Evolutionary conservation across 305 asterid species (phyloP).

Genomic region (Fraxinus dipetala): DNA sequence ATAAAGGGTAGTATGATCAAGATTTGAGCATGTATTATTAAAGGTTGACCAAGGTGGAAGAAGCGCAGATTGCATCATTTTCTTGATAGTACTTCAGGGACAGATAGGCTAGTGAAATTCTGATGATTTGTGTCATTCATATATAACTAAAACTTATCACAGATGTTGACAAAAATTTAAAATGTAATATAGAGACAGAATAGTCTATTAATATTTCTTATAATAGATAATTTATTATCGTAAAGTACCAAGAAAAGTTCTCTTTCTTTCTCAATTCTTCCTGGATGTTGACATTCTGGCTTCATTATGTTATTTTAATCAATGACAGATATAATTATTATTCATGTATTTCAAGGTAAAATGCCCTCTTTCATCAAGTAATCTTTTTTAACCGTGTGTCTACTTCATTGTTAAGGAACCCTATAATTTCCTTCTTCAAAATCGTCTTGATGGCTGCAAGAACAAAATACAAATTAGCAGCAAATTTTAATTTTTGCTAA

Average conservation of each 20-base stretch:
- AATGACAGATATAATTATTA: neutral
- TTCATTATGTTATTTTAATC: conserved; percentile 10
- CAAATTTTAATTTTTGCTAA: neutral
- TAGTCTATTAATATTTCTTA: conserved; percentile 27
- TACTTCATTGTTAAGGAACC: conserved; percentile 19
- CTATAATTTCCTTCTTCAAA: neutral
- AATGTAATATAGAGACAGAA: conserved; percentile 30
- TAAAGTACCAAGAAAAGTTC: conserved; percentile 38
- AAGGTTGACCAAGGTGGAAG: conserved; percentile 38
- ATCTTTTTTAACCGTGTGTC: conserved; percentile 26
- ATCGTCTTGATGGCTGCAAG: neutral
- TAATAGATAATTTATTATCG: conserved; percentile 14
- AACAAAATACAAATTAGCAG: neutral
- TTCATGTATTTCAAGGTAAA: conserved; percentile 22
- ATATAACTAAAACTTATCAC: conserved; percentile 8
- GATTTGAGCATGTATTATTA: conserved; percentile 25
- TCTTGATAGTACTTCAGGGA: conserved; percentile 7
- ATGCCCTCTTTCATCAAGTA: conserved; percentile 4
- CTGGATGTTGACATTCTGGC: conserved; percentile 21
- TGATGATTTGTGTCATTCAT: conserved; percentile 1
- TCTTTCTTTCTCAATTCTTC: conserved; percentile 42
- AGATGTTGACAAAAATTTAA: conserved; percentile 30
- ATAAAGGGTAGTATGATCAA: conserved; percentile 25
- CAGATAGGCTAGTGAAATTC: conserved; percentile 24
- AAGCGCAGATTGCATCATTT: conserved; percentile 51